Conservation (phyloP, 1,139 yeast genomes). For the Sugiyamaella sp. region DNA sequence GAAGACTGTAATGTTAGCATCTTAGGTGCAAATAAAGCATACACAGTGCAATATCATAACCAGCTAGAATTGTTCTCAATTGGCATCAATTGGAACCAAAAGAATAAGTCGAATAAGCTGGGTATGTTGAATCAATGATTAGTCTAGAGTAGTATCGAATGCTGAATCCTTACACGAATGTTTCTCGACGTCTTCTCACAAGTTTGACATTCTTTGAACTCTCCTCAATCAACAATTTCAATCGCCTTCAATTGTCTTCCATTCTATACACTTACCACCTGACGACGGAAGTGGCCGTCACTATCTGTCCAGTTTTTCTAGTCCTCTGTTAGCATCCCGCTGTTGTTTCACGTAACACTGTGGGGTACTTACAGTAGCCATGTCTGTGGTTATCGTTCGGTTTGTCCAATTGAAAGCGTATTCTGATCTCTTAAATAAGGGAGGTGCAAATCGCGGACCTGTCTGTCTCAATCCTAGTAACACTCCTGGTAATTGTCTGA, state of each 20-base stretch:
- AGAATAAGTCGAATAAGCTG: too few species aligned
- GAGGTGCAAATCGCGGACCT: background rate
- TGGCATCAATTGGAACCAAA: too few species aligned
- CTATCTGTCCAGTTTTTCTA: slow-evolving; percentile 34
- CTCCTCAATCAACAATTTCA: too few species aligned
- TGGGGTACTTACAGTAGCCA: slow-evolving; percentile 22
- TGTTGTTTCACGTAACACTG: background rate
- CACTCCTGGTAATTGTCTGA: background rate
- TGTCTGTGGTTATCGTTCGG: slow-evolving; percentile 3
- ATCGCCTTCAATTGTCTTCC: background rate
- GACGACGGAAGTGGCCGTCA: slow-evolving; percentile 41
- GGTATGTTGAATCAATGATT: too few species aligned
- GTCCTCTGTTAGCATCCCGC: slow-evolving; percentile 1
- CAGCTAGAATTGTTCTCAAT: too few species aligned
- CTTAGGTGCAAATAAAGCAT: too few species aligned
- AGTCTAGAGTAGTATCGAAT: too few species aligned
- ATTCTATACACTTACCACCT: slow-evolving; percentile 31
- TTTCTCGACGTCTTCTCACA: too few species aligned
- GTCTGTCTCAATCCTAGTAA: background rate
- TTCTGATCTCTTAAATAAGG: background rate
- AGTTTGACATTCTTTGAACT: too few species aligned
- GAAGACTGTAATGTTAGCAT: slow-evolving; percentile 28
- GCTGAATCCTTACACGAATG: too few species aligned
- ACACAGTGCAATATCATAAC: too few species aligned
- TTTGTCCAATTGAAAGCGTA: background rate